A percentile compares a stretch with the other conserved stretches of the same genome.
Conservation (phyloP, 768 basidiomycete genomes). For the Lactarius pseudohatsudake region DNA sequence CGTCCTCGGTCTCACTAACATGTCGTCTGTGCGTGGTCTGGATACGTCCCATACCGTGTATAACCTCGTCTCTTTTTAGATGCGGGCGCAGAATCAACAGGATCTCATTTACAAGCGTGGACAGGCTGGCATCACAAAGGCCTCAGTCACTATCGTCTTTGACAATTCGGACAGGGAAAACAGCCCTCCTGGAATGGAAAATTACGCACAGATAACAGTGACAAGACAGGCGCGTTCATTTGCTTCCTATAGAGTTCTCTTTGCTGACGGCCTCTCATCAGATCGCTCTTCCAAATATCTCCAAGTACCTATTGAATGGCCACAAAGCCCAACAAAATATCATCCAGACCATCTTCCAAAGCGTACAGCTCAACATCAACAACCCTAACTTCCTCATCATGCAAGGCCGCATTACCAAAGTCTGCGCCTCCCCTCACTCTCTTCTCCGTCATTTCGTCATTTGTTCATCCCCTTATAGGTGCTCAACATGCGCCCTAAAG, state of each 20-base stretch:
- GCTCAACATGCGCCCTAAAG: conserved; percentile 96
- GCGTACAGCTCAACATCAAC: conserved; percentile 98
- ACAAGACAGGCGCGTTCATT: conserved; percentile 76
- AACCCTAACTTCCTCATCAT: conserved; percentile 99
- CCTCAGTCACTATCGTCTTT: conserved; percentile 97
- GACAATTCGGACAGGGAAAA: conserved; percentile 90
- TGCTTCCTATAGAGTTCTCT: background rate
- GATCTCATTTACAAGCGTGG: conserved; percentile 99
- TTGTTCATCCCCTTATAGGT: conserved; percentile 46
- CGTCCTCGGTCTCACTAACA: conserved; percentile 95
- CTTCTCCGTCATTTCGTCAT: background rate
- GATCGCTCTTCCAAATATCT: conserved; percentile 91
- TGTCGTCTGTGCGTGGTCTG: conserved; percentile 66
- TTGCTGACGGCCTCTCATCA: conserved; percentile 35
- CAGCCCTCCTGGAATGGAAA: conserved; percentile 80
- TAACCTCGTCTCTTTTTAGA: conserved; percentile 44
- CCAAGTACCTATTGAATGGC: conserved; percentile 94
- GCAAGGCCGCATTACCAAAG: conserved; percentile 99
- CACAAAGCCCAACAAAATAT: conserved; percentile 86
- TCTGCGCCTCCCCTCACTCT: conserved; percentile 33
- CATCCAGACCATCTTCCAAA: conserved; percentile 91
- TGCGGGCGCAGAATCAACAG: conserved; percentile 93
- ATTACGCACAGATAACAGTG: conserved; percentile 87
- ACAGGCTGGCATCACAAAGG: conserved; percentile 95
- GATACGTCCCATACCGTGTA: background rate